phyloP scores from a whole-genome alignment of 352 stramenopile species.

The Plasmopara viticola region DNA sequence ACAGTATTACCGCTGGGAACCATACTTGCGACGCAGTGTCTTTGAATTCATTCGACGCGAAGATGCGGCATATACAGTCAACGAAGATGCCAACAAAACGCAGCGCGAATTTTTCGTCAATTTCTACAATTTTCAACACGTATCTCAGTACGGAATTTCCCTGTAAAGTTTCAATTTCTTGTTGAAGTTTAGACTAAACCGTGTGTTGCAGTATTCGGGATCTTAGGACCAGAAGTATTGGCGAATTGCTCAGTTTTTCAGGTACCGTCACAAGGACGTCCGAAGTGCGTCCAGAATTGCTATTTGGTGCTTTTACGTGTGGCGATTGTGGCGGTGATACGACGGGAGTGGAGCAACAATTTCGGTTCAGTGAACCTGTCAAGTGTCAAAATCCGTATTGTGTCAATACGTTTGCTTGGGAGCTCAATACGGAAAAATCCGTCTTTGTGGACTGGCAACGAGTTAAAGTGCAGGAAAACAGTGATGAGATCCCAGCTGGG shows the following conservation, averaged over 20 bases:
- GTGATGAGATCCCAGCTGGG: slow-evolving; percentile 97
- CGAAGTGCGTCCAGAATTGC: slow-evolving; percentile 96
- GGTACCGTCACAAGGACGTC: slow-evolving; percentile 97
- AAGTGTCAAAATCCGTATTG: slow-evolving; percentile 96
- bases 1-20: slow-evolving; percentile 83
- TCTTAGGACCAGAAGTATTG: slow-evolving; percentile 90
- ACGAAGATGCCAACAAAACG: slow-evolving; percentile 74
- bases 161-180: slow-evolving; percentile 5
- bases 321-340: slow-evolving; percentile 90
- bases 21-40: slow-evolving; percentile 59
- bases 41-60: slow-evolving; percentile 79
- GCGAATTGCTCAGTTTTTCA: slow-evolving; percentile 88
- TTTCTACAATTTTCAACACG: slow-evolving; percentile 87
- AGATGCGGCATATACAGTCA: slow-evolving; percentile 68
- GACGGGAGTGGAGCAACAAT: slow-evolving; percentile 95
- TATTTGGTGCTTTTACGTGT: slow-evolving; percentile 94
- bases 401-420: slow-evolving; percentile 82
- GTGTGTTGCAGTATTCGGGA: slow-evolving; percentile 79
- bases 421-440: slow-evolving; percentile 86
- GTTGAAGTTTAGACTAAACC: slow-evolving; percentile 2
- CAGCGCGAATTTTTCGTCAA: slow-evolving; percentile 84
- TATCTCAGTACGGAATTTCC: slow-evolving; percentile 52
- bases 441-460: slow-evolving; percentile 99
- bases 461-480: slow-evolving; percentile 98
- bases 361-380: slow-evolving; percentile 94